phyloP scores from a whole-genome alignment of 148 eudicot species.

The Rhododendron henanense region DNA sequence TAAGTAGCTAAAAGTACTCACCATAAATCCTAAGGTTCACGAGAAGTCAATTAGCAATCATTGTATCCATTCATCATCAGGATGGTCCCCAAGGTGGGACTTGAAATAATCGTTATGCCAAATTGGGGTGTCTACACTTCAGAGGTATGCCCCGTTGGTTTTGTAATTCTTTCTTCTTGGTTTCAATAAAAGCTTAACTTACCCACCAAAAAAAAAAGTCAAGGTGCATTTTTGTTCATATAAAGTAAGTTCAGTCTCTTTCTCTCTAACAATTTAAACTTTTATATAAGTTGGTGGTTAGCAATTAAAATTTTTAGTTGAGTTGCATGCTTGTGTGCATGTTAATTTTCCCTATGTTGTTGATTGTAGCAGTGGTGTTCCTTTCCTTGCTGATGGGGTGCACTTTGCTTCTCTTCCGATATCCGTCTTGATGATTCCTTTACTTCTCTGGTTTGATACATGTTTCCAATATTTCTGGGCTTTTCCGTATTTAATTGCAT shows the following conservation, averaged over 20 bases:
- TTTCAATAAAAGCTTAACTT: too few species aligned
- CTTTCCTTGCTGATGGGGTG: neutral
- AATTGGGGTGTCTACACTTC: too few species aligned
- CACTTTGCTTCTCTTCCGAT: neutral
- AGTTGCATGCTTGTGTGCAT: neutral
- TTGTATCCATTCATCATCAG: too few species aligned
- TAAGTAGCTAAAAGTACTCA: too few species aligned
- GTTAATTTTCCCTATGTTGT: neutral
- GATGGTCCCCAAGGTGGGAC: too few species aligned
- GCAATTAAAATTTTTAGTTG: neutral
- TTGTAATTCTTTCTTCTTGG: too few species aligned
- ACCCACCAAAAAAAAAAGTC: too few species aligned
- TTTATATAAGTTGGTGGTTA: neutral
- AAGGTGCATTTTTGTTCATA: too few species aligned
- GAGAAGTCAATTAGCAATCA: too few species aligned
- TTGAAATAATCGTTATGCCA: too few species aligned
- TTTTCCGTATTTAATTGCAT: conserved; percentile 75
- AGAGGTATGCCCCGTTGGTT: too few species aligned
- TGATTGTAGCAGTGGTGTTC: neutral
- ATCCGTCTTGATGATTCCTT: neutral
- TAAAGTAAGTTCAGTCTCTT: neutral
- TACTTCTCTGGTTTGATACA: neutral
- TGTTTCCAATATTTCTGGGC: neutral
- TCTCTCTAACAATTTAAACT: neutral
- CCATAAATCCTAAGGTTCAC: too few species aligned